A percentile compares a stretch with the other conserved stretches of the same genome.
Conservation (phyloP, 2,329 filamentous ascomycete genomes). For the Xylariaceae sp. region DNA sequence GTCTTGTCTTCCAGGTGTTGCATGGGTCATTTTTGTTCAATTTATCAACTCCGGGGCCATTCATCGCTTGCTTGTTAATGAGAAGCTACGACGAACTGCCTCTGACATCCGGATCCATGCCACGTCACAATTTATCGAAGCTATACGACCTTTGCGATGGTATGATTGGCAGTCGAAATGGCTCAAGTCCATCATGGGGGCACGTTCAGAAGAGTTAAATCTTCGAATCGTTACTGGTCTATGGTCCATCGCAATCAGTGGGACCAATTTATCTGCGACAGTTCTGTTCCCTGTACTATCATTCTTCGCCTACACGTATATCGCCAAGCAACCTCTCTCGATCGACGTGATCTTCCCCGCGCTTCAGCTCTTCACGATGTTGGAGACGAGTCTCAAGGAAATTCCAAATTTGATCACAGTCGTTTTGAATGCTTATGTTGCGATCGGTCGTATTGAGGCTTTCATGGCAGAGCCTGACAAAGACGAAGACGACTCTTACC, state of each 20-base stretch:
- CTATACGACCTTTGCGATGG: slow-evolving; percentile 75
- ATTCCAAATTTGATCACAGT: slow-evolving; percentile 72
- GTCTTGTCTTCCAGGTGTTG: slow-evolving; percentile 69
- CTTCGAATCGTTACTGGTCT: slow-evolving; percentile 61
- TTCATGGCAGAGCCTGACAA: slow-evolving; percentile 88
- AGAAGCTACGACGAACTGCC: slow-evolving; percentile 65
- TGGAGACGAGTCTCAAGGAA: slow-evolving; percentile 70
- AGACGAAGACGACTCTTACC: slow-evolving; percentile 42
- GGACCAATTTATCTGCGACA: slow-evolving; percentile 67
- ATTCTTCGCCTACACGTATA: slow-evolving; percentile 74
- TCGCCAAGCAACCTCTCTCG: slow-evolving; percentile 63
- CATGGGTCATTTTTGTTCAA: slow-evolving; percentile 67
- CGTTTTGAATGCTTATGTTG: slow-evolving; percentile 76
- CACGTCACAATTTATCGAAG: slow-evolving; percentile 81
- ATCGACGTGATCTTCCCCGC: slow-evolving; percentile 86
- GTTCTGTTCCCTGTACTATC: slow-evolving; percentile 75
- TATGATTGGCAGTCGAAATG: slow-evolving; percentile 79
- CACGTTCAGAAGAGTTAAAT: slow-evolving; percentile 63
- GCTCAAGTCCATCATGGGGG: slow-evolving; percentile 65
- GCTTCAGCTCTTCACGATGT: slow-evolving; percentile 71
- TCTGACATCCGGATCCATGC: slow-evolving; percentile 77
- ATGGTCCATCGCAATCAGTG: slow-evolving; percentile 59
- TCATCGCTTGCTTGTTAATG: slow-evolving; percentile 61
- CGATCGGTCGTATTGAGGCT: slow-evolving; percentile 73
- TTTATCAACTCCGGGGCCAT: slow-evolving; percentile 65